Conservation (phyloP, 495 filamentous ascomycete genomes). For the Penicillium longicatenatum region DNA sequence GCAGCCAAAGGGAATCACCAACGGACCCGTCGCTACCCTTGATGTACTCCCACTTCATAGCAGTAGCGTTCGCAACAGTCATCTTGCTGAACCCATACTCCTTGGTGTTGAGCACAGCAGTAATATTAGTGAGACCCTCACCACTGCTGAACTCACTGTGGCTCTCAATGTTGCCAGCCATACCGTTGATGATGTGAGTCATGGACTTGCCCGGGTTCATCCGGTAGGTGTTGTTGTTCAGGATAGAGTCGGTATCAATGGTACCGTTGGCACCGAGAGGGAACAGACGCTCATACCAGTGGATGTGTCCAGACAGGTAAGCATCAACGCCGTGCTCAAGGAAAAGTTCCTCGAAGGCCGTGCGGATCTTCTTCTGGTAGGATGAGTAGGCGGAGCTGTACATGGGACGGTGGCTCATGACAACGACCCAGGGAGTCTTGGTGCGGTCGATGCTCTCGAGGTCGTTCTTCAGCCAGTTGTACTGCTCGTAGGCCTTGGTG, state of each 20-base stretch:
- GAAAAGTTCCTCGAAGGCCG: constrained; percentile 56
- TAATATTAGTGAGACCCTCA: constrained; percentile 41
- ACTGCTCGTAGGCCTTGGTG: constrained; percentile 49
- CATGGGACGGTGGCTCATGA: constrained; percentile 61
- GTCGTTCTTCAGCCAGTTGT: constrained; percentile 51
- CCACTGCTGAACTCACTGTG: constrained; percentile 38
- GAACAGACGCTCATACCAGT: constrained; percentile 54
- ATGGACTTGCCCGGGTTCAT: constrained; percentile 42
- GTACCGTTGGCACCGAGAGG: constrained; percentile 39
- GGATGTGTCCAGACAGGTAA: constrained; percentile 59
- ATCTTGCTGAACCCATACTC: constrained; percentile 54
- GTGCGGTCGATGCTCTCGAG: constrained; percentile 48
- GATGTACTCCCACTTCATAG: constrained; percentile 48
- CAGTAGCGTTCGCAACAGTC: constrained; percentile 43
- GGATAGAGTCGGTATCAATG: constrained; percentile 38
- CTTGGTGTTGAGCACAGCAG: constrained; percentile 46
- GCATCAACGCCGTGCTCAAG: constrained; percentile 60
- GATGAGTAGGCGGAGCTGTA: constrained; percentile 43
- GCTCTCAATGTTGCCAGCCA: constrained; percentile 49
- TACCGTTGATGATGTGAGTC: constrained; percentile 53
- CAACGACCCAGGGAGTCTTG: constrained; percentile 57
- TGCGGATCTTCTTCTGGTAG: constrained; percentile 46
- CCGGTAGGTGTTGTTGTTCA: constrained; percentile 47
- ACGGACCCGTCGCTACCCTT: constrained; percentile 43
- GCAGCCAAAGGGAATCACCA: constrained; percentile 41